A percentile compares a stretch with the other conserved stretches of the same genome.
Evolutionary conservation across 2,329 filamentous ascomycete genomes (phyloP).

Genomic region (Trichoderma atrobrunneum): DNA sequence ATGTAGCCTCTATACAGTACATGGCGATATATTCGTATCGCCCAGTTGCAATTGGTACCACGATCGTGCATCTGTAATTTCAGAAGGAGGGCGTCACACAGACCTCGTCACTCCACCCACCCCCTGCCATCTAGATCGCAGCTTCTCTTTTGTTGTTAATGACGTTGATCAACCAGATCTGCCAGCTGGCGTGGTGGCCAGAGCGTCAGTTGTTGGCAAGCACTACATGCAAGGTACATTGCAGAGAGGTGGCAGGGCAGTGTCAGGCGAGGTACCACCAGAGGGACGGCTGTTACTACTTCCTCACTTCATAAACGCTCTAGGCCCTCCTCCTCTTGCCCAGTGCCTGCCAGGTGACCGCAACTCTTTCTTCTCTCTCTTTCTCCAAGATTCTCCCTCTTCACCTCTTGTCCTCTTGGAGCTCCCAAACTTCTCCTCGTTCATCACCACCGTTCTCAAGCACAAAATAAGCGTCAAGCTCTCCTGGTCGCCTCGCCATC

Average conservation of each 20-base stretch:
- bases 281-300: neutral
- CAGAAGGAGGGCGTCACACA: neutral
- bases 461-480: slow-evolving; percentile 8
- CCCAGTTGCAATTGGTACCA: neutral
- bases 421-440: neutral
- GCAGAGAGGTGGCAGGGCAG: neutral
- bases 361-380: neutral
- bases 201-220: neutral
- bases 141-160: neutral
- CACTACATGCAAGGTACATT: neutral
- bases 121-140: neutral
- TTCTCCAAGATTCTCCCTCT: neutral
- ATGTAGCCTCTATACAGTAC: neutral
- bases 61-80: neutral
- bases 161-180: slow-evolving; percentile 9
- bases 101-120: neutral
- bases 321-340: neutral
- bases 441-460: slow-evolving; percentile 5
- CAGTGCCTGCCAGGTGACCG: neutral
- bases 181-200: slow-evolving; percentile 8
- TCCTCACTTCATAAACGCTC: slow-evolving; percentile 8
- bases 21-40: neutral
- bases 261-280: neutral
- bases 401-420: neutral
- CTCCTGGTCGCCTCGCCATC: slow-evolving; percentile 6